Conservation (phyloP, 2,329 filamentous ascomycete species). For the Lachnellula arida region DNA sequence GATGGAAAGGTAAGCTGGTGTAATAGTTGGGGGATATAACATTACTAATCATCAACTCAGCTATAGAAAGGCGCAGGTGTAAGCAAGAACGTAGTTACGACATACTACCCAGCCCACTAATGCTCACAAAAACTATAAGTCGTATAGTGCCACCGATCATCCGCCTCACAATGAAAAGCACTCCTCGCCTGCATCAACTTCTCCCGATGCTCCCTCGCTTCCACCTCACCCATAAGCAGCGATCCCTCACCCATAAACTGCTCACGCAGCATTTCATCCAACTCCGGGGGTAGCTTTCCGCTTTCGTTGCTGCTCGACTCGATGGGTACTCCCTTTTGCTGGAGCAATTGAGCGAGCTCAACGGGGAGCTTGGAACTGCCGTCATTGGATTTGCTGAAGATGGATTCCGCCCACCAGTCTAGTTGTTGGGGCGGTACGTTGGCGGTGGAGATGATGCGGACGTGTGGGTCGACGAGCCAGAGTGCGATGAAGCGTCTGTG, state of each 20-base stretch:
- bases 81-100: too few relatives aligned
- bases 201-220: neutral
- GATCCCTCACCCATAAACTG: neutral
- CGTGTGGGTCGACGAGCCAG: constrained; percentile 52
- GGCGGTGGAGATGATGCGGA: constrained; percentile 44
- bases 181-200: neutral
- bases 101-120: neutral
- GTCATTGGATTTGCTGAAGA: neutral
- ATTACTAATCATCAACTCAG: too few relatives aligned
- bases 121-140: neutral
- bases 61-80: too few relatives aligned
- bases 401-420: constrained; percentile 35
- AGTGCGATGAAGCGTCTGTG: constrained; percentile 52
- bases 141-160: neutral
- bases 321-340: neutral
- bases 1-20: too few relatives aligned
- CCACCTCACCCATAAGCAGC: neutral
- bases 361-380: neutral
- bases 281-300: neutral
- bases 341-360: neutral
- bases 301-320: neutral
- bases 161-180: neutral
- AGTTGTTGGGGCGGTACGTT: constrained; percentile 46
- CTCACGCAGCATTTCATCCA: neutral
- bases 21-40: too few relatives aligned